Base-by-base conservation (phyloP, 108 stramenopile genomes). In the Bacterosira constricta region DNA sequence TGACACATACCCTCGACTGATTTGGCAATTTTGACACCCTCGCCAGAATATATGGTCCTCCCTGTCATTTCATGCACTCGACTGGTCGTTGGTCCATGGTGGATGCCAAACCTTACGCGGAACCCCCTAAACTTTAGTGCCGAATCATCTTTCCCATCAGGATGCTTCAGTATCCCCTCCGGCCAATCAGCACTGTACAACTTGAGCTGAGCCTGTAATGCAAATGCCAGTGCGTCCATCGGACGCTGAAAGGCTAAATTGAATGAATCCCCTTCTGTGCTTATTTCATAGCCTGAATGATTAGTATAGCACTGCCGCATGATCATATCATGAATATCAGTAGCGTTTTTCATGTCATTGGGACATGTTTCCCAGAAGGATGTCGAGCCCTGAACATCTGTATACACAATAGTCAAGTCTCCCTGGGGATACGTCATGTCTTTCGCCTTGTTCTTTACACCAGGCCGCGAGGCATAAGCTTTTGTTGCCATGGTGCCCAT, bases 381-480 rank as follows among this genome's bases (percentile, higher is more conserved):
- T 50, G 80, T 81, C 17, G 54, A 71, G 7, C 80, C 80, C 39
- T 81, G 74, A 31, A 81, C 63, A 64, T 81, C 80, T 7, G 80
- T 75, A 34, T 35, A n/a, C 13, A 55, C 54, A 35, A 55, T 35
- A 12, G 54, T 55, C 46, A 47, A 18, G 25, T 47, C 46, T 47
- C 46, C 46, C 25, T 17, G 6, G 25, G 46, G 46, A 47, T 47
- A 47, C 25, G 4, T 47, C 46, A 47, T 47, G 17, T 47, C 46
- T 20, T 47, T 47, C 21, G 46, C 46, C 46, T 47, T 47, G 18
- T 20, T 47, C 46, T 23, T 47, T 20, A 23, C n/a, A 23, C 46
- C 25, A 23, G 46, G 46, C 46, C 46, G 20, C 2, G 25, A 47
- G 25, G 46, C 46, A 23, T 47, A 23, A 47, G 46, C 46, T 23